These are phyloP conservation scores for Poterioochromonas sp. DNA, from an alignment of 352 stramenopile genomes.

Conservation along the genomic window DNA sequence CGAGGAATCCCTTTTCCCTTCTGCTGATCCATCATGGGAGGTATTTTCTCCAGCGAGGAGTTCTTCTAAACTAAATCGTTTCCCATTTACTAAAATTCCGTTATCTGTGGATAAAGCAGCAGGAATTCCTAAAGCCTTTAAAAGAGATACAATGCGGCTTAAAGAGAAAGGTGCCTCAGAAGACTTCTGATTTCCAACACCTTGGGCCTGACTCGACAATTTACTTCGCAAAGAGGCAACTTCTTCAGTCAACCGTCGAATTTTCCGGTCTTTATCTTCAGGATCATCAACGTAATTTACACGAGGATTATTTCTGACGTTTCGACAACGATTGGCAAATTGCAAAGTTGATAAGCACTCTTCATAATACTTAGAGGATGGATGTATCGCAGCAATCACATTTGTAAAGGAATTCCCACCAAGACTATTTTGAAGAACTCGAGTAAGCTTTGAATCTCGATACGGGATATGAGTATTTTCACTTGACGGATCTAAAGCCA, in stretches of 20 bases:
- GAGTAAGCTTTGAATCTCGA: slow-evolving; percentile 50
- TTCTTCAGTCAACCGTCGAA: slow-evolving; percentile 20
- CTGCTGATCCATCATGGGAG: background rate
- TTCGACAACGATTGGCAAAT: slow-evolving; percentile 76
- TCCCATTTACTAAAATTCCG: background rate
- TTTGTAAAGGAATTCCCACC: slow-evolving; percentile 72
- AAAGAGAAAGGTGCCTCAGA: background rate
- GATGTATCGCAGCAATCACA: slow-evolving; percentile 69
- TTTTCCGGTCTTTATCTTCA: slow-evolving; percentile 29
- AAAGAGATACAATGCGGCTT: background rate
- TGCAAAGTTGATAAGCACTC: slow-evolving; percentile 75
- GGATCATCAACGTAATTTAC: slow-evolving; percentile 39
- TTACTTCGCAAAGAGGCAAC: background rate
- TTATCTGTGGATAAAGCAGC: background rate
- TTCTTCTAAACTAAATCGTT: background rate
- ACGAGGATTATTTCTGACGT: slow-evolving; percentile 67
- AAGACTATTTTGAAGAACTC: slow-evolving; percentile 49
- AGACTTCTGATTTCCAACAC: background rate
- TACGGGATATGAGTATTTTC: slow-evolving; percentile 40
- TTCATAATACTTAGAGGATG: slow-evolving; percentile 74
- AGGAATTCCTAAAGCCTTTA: background rate
- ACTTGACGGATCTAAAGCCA: slow-evolving; percentile 39
- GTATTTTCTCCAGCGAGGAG: background rate
- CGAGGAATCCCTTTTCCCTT: too few relatives aligned
- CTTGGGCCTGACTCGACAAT: background rate